Percentiles rank a stretch among this genome's conserved stretches.
Evolutionary conservation across 2,329 filamentous ascomycete genomes (phyloP).

Genomic region (Alternaria triticina): DNA sequence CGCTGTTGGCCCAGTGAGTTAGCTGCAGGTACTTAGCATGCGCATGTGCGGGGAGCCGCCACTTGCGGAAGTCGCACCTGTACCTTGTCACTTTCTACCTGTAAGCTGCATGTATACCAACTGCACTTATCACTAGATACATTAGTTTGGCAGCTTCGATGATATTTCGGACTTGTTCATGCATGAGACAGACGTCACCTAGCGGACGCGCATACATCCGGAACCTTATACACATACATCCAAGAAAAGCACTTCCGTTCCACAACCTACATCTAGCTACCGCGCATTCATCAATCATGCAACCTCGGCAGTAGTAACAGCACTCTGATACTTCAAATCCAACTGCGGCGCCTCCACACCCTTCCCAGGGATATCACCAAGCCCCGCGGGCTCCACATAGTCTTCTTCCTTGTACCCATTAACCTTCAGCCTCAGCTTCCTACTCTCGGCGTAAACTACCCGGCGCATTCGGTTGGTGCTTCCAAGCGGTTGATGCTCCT

Average conservation of each 20-base stretch:
- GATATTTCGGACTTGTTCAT: background rate
- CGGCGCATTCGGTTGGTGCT: slow-evolving; percentile 51
- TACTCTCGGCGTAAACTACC: slow-evolving; percentile 51
- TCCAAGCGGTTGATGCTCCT: slow-evolving; percentile 48
- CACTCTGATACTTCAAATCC: slow-evolving; percentile 21
- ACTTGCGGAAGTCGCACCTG: background rate
- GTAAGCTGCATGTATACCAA: background rate
- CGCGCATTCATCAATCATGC: background rate
- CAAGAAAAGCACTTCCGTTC: background rate
- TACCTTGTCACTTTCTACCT: background rate
- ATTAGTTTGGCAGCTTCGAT: background rate
- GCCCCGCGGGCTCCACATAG: slow-evolving; percentile 47
- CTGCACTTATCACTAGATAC: background rate
- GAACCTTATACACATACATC: background rate
- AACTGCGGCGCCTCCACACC: slow-evolving; percentile 26
- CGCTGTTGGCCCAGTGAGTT: background rate
- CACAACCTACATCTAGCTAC: background rate
- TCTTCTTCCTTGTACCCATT: slow-evolving; percentile 46
- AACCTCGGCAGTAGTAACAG: slow-evolving; percentile 23
- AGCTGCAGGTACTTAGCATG: background rate
- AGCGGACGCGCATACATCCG: background rate
- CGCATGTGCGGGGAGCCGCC: slow-evolving; percentile 1
- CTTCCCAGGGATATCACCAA: slow-evolving; percentile 44
- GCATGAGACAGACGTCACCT: background rate
- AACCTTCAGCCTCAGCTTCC: slow-evolving; percentile 48